Percentiles rank a stretch among this genome's conserved stretches.
phyloP scores from a whole-genome alignment of 768 basidiomycete genomes.

The Tricholoma terreum region DNA sequence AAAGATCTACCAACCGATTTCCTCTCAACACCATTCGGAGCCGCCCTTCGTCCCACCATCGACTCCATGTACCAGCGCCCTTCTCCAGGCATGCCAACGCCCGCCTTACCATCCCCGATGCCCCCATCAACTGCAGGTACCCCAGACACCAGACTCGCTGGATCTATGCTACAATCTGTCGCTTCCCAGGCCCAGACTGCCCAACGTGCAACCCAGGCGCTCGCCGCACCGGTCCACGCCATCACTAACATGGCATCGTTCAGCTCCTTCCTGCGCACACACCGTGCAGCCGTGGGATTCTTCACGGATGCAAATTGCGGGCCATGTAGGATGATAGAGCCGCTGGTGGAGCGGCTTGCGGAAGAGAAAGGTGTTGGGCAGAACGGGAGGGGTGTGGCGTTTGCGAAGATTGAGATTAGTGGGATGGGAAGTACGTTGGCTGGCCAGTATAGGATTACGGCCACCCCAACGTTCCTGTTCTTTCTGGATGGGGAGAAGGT shows the following conservation, averaged over 20 bases:
- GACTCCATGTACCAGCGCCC: slow-evolving; percentile 83
- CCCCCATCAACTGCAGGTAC: slow-evolving; percentile 25
- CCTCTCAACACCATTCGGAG: slow-evolving; percentile 86
- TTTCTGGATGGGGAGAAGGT: slow-evolving; percentile 78
- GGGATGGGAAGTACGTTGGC: slow-evolving; percentile 64
- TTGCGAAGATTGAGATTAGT: slow-evolving; percentile 81
- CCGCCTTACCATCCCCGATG: slow-evolving; percentile 28
- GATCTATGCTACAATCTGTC: slow-evolving; percentile 56
- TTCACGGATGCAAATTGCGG: slow-evolving; percentile 77
- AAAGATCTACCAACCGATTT: slow-evolving; percentile 79
- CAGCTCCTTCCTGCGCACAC: slow-evolving; percentile 55
- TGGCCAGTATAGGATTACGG: slow-evolving; percentile 59
- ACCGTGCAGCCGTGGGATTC: slow-evolving; percentile 74
- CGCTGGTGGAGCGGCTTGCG: slow-evolving; percentile 77
- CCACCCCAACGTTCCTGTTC: slow-evolving; percentile 88
- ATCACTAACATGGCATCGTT: slow-evolving; percentile 77
- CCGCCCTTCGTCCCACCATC: slow-evolving; percentile 83
- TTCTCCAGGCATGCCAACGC: slow-evolving; percentile 36
- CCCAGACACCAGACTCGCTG: slow-evolving; percentile 49
- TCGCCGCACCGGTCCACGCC: slow-evolving; percentile 63
- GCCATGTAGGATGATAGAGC: slow-evolving; percentile 82
- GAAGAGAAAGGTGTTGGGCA: slow-evolving; percentile 49
- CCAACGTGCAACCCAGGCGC: slow-evolving; percentile 41
- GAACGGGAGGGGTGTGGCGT: slow-evolving; percentile 54
- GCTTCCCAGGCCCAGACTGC: slow-evolving; percentile 42